Base-by-base conservation (phyloP, 1,284 basidiomycete genomes). In the Apiotrichum mycotoxinovorans region DNA sequence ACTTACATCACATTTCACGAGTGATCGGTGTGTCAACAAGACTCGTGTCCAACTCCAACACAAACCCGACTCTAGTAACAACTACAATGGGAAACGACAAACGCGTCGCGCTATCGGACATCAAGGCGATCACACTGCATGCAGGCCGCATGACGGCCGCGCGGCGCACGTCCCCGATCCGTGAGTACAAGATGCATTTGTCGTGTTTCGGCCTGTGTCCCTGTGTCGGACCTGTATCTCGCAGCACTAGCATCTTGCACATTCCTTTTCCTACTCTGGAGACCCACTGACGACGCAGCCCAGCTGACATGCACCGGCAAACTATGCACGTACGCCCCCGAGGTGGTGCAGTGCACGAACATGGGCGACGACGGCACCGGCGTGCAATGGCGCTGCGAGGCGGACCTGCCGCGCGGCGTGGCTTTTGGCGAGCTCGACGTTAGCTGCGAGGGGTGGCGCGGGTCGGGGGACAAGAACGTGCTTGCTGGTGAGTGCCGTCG, bases 341-440 rank as follows among this genome's bases (percentile, higher is more conserved):
- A 91, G 58, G 88, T 86, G n/a, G 86, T 96, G 27, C 85, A 89
- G 62, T 97, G 92, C 73, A 80, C 80, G 46, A 89, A 87, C 62
- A 79, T 87, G 47, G 91, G 92, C 38, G 87, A 88, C 10, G 78
- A 79, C 59, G 90, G 87, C 2, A 79, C 82, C 1, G 71, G 70
- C 1, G 83, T 91, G 5, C 89, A 93, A 67, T 94, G 91, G 91
- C 88, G 86, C 86, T 97, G 93, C 73, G 85, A 91, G 71, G 89
- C 92, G 9, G 92, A 97, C 70, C 79, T 97, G 11, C 92, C 92
- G 3, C 84, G 85, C 43, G 80, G 84, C 3, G 72, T 94, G 53
- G 80, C 89, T 17, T 86, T 97, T 58, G 93, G 93, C 10, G 81
- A 84, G 55, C 85, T 95, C 0, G 82, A 85, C 59, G 87, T 97